Base-by-base conservation (phyloP, 305 asterid species). In the Fraxinus floribunda region DNA sequence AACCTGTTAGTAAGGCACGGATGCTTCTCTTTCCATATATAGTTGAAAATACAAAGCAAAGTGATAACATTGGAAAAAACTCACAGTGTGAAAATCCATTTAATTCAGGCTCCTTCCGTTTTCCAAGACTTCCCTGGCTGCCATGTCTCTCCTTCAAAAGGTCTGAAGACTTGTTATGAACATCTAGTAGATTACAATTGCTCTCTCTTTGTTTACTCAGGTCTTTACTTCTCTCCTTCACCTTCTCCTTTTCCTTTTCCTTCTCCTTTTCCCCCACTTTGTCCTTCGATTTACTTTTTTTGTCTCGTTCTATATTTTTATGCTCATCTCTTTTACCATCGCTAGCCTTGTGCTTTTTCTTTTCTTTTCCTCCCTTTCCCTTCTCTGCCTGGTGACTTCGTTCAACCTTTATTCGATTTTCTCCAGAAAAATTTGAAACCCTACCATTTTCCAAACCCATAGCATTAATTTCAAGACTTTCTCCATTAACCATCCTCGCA, bases 41-140 rank as follows among this genome's bases (percentile, higher is more conserved):
- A 4, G 38, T 71, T 34, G 24, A 15, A 71, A 32, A 34, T 2
- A 71, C 46, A 32, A 32, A 34, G 46, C 26, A 34, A 34, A 71
- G 46, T 32, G 32, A 62, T 8, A 75, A 77, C 30, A 26, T 72
- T 76, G 81, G 71, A 77, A 83, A 86, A 64, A 82, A 86, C 93
- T 91, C 88, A 91, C 97, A 93, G 84, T 84, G 86, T 70, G 83
- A 75, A 85, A 83, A 75, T 76, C 90, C 97, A 86, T 89, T 90
- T 75, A 80, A 66, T 71, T 80, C 85, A 49, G 82, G 89, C 72
- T 85, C 90, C 87, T 90, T 88, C 6, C 86, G 87, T 77, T 89
- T 88, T 76, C 89, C 82, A 79, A 83, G 87, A 83, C 76, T 87
- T 75, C 86, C 91, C 22, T n/a, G 82, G 66, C 86, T 82, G 62